Evolutionary conservation across 140 eudicot species (phyloP), one percentile per base, ranked within the genome.

Genomic region (Bidens hawaiensis): DNA sequence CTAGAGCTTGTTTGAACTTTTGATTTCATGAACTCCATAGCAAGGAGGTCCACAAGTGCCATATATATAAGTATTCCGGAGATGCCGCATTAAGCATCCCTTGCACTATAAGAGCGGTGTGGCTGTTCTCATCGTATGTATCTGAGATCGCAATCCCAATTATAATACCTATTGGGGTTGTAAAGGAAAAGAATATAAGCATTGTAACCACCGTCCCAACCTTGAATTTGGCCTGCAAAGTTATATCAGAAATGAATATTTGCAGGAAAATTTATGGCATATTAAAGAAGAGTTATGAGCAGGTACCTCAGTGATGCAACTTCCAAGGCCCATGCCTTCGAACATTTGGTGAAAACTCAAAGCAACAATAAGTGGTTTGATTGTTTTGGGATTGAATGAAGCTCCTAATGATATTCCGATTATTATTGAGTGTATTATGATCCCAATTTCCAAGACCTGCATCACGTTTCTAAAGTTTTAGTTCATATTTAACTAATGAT

Each of bases 271-370:
- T 41, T 24, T 19, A 24, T 6, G 13, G 19, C 25, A 21, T 49
- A 65, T 67, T 52, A 52, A 34, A 12, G 15, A 51, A 31, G 26
- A 2, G 52, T 7, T 19, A 26, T 41, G 22, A 26, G 33, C 30
- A 26, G 34, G 50, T 61, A 82, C 87, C 87, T 86, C 90, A 21
- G 79, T 52, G 13, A 83, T 86, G 62, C 90, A 82, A 13, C 87
- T 78, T 43, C 90, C 95, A 21, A 86, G 86, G 1, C 90, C 95
- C 71, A 82, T 75, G 51, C 90, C 95, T 54, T 86, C 95, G 38
- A 86, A 86, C 55, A 86, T 50, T 52, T 86, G 91, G 60, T 86
- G 95, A 43, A 86, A 86, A 15, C 81, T 72, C 43, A 86, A 69
- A 23, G 95, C 95, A 9, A 72, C 75, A 15, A 86, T 76, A 2